Evolutionary conservation across 1,139 yeast species (phyloP), one percentile per base, ranked within the genome.

Genomic region (Magnusiomyces sp.): DNA sequence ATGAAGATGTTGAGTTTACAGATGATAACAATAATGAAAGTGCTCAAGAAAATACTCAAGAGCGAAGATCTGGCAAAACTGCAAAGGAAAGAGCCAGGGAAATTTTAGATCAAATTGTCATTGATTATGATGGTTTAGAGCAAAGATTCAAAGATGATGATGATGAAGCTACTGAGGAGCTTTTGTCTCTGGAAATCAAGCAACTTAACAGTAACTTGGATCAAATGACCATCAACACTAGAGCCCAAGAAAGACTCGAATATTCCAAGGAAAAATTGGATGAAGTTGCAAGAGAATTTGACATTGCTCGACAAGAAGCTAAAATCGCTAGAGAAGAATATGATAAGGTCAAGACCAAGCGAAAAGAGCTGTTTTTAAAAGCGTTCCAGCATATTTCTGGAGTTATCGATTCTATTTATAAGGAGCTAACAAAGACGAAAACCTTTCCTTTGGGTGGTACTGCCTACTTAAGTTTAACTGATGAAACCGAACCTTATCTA

Each of bases 401-500:
- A 0, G 74, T 76, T 53, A 85, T 90, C 58, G 95, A 88, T 62
- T 69, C 72, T 1, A 81, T 88, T n/a, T 90, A 90, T 68, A 86
- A 90, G 61, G 97, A 90, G 58, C 72, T 90, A 53, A 92, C 97
- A 0, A 80, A 77, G 57, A 69, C 71, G 43, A 67, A 73, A 9
- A 74, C 81, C 0, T 79, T 87, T 14, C 84, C 67, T 1, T 53
- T 58, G 34, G 97, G 97, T 45, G 98, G 98, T 0, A 84, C 95
- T 13, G 98, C 98, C 0, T 84, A 87, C 54, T 72, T 92, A 55
- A 83, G 92, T 0, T 68, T 89, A 40, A 96, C 88, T 59, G 92
- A 88, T 61, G 94, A 84, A 55, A 96, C 88, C 51, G 95, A 86
- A 59, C 97, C 64, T 2, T 94, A 82, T 60, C 68, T 77, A 41